phyloP scores from a whole-genome alignment of 371 early-diverging fungal genomes.

The Lichtheimia corymbifera region DNA sequence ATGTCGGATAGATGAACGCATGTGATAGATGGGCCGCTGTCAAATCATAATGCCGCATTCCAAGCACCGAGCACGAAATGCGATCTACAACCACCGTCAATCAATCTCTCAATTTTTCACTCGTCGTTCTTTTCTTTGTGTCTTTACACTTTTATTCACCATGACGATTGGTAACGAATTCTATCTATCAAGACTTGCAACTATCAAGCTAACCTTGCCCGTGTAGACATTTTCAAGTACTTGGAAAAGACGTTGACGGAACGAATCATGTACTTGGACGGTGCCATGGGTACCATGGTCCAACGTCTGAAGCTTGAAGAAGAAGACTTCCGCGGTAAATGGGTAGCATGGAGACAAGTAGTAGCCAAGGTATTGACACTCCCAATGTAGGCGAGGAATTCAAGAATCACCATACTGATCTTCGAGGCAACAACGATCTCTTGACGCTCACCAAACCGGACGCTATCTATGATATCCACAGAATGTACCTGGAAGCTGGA shows the following conservation, averaged over 20 bases:
- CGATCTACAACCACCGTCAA: too few species aligned
- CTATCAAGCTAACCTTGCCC: too few species aligned
- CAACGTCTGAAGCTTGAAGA: conserved; percentile 82
- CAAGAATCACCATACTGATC: conserved; percentile 76
- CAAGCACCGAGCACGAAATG: too few species aligned
- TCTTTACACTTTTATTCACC: background rate
- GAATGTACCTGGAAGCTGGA: conserved; percentile 87
- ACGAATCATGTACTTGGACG: conserved; percentile 93
- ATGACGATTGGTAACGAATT: background rate
- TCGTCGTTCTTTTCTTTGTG: background rate
- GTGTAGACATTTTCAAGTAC: conserved; percentile 59
- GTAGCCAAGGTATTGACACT: too few species aligned
- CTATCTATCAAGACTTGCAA: too few species aligned
- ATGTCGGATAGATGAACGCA: too few species aligned
- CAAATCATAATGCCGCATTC: too few species aligned
- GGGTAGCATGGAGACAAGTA: background rate
- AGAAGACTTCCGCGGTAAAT: conserved; percentile 76
- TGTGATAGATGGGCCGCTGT: too few species aligned
- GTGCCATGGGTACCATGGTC: conserved; percentile 95
- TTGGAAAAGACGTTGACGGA: conserved; percentile 73
- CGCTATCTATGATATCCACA: conserved; percentile 85
- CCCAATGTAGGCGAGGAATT: conserved; percentile 70
- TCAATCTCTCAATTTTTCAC: background rate
- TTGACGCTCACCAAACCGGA: conserved; percentile 89
- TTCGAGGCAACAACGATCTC: conserved; percentile 94